These are phyloP conservation scores for Schwanniomyces sp. DNA, from an alignment of 805 yeast species.

Conservation along the genomic window DNA sequence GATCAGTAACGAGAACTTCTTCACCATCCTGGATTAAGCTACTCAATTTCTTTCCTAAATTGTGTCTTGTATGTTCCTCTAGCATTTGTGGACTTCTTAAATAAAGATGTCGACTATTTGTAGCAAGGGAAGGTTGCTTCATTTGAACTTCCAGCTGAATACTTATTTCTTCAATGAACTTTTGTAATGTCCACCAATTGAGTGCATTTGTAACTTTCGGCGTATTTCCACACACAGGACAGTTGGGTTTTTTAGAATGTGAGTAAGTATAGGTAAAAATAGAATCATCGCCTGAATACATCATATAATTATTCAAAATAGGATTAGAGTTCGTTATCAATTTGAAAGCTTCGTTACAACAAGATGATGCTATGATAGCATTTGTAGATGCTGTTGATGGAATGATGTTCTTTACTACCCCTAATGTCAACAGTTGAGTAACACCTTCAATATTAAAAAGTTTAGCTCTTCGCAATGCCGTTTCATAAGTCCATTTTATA, in stretches of 20 bases:
- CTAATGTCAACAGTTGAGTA: constrained; percentile 68
- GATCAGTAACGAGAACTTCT: constrained; percentile 55
- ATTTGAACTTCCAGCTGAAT: constrained; percentile 31
- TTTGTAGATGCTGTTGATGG: constrained; percentile 96
- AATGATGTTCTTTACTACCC: constrained; percentile 86
- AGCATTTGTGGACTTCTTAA: constrained; percentile 48
- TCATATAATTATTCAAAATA: constrained; percentile 71
- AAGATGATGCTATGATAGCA: constrained; percentile 85
- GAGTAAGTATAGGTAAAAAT: constrained; percentile 72
- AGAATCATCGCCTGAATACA: constrained; percentile 82
- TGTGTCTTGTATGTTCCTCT: constrained; percentile 45
- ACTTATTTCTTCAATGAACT: constrained; percentile 42
- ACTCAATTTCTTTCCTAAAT: constrained; percentile 33
- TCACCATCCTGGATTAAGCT: constrained; percentile 43
- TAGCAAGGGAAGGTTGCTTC: constrained; percentile 47
- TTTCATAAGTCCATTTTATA: constrained; percentile 58
- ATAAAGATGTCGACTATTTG: constrained; percentile 40
- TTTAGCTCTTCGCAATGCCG: constrained; percentile 59
- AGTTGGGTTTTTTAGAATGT: constrained; percentile 57
- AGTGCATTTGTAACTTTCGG: constrained; percentile 23
- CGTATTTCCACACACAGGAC: constrained; percentile 72
- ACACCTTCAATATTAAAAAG: constrained; percentile 74
- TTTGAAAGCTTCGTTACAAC: constrained; percentile 85
- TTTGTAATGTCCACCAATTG: constrained; percentile 36
- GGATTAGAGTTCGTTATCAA: constrained; percentile 71